Evolutionary conservation across 2,329 filamentous ascomycete species (phyloP).

Genomic region (Fusarium sarcochroum): DNA sequence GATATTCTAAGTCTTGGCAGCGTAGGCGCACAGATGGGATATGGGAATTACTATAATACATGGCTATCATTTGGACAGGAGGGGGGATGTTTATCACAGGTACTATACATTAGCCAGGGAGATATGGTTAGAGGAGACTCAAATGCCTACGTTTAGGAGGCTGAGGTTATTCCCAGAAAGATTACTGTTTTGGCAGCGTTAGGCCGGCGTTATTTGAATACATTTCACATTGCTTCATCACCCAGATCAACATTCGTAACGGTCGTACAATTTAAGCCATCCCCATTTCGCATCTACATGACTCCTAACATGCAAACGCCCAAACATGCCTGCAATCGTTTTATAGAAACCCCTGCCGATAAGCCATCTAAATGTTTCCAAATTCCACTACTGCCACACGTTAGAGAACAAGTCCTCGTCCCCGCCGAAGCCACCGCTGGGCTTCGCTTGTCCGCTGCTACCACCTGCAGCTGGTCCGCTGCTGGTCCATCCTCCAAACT

Average conservation of each 20-base stretch:
- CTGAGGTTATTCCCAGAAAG: conserved; percentile 11
- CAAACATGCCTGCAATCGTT: conserved; percentile 49
- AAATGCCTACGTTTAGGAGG: conserved; percentile 8
- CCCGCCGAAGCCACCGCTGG: conserved; percentile 72
- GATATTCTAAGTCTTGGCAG: conserved; percentile 64
- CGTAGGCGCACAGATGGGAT: conserved; percentile 12
- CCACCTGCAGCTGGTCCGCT: conserved; percentile 63
- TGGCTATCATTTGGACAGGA: neutral
- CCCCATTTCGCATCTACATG: conserved; percentile 50
- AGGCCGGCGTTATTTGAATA: conserved; percentile 42
- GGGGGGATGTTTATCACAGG: neutral
- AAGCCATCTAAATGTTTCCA: conserved; percentile 33
- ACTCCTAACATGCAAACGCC: conserved; percentile 55
- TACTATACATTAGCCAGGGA: neutral
- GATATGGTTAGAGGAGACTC: neutral
- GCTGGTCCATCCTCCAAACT: conserved; percentile 96
- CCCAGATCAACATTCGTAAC: conserved; percentile 7
- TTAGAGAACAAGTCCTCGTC: conserved; percentile 95
- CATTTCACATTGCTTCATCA: conserved; percentile 31
- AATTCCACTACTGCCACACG: conserved; percentile 80
- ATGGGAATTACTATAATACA: conserved; percentile 10
- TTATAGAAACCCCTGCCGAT: conserved; percentile 40
- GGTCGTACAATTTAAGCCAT: conserved; percentile 32
- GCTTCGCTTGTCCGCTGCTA: conserved; percentile 60
- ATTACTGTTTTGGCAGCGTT: conserved; percentile 38